These are phyloP conservation scores for Elsinoe fawcettii DNA, from an alignment of 2,329 filamentous ascomycete species.

Conservation along the genomic window DNA sequence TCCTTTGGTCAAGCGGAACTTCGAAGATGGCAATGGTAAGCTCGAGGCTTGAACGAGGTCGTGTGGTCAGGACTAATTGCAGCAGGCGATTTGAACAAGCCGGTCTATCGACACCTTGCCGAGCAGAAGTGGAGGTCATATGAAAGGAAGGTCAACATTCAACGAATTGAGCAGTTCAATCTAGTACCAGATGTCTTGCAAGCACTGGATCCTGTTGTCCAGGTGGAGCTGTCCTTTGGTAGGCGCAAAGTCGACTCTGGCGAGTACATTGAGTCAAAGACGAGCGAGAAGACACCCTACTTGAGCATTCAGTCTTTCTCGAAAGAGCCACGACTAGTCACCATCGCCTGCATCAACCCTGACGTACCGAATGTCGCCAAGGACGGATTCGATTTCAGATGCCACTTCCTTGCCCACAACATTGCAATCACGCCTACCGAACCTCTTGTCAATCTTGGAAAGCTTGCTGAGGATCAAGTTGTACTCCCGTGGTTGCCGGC, in stretches of 20 bases:
- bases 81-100: slow-evolving; percentile 86
- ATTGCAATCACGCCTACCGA: slow-evolving; percentile 55
- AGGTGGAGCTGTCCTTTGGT: slow-evolving; percentile 76
- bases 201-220: slow-evolving; percentile 65
- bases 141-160: slow-evolving; percentile 68
- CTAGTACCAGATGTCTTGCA: slow-evolving; percentile 84
- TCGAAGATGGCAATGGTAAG: slow-evolving; percentile 83
- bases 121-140: slow-evolving; percentile 81
- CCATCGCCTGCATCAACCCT: slow-evolving; percentile 76
- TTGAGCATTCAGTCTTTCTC: slow-evolving; percentile 82
- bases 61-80: not conserved
- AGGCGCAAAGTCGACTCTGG: slow-evolving; percentile 61
- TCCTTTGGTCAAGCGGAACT: slow-evolving; percentile 82
- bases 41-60: not conserved
- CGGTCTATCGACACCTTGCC: slow-evolving; percentile 87
- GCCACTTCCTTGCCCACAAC: slow-evolving; percentile 78
- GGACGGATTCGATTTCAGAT: slow-evolving; percentile 71
- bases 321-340: slow-evolving; percentile 70
- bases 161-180: slow-evolving; percentile 79
- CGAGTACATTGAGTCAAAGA: slow-evolving; percentile 64
- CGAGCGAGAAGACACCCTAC: slow-evolving; percentile 66
- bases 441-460: slow-evolving; percentile 57
- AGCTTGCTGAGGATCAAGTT: slow-evolving; percentile 56
- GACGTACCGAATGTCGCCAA: slow-evolving; percentile 75
- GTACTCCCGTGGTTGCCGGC: slow-evolving; percentile 76